Evolutionary conservation across 2,329 filamentous ascomycete species (phyloP).

Genomic region (Annulohypoxylon truncatum): DNA sequence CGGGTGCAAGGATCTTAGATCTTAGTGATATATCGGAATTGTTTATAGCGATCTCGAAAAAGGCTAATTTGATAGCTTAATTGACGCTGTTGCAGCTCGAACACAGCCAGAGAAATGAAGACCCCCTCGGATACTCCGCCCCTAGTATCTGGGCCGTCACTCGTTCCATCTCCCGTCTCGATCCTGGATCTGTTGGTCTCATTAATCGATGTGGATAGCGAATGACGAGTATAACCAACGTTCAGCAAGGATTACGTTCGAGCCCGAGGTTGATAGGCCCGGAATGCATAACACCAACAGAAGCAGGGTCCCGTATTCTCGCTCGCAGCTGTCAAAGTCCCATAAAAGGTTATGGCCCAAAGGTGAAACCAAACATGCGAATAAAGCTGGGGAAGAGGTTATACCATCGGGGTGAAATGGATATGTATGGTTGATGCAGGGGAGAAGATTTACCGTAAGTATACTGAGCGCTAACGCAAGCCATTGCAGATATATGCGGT

Average conservation of each 20-base stretch:
- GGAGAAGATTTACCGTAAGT: constrained; percentile 4
- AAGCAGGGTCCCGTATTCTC: constrained; percentile 41
- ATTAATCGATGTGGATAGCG: constrained; percentile 34
- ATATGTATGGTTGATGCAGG: constrained; percentile 5
- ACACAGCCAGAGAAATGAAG: constrained; percentile 4
- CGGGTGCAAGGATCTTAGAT: constrained; percentile 40
- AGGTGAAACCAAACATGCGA: constrained; percentile 26
- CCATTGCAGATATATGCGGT: constrained; percentile 24
- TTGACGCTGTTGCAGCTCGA: not conserved
- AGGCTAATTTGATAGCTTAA: constrained; percentile 18
- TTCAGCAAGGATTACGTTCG: constrained; percentile 29
- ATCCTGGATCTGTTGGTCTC: constrained; percentile 36
- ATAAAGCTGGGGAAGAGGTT: constrained; percentile 7
- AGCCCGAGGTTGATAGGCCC: constrained; percentile 34
- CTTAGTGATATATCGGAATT: constrained; percentile 31
- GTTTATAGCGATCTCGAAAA: constrained; percentile 23
- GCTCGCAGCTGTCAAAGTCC: constrained; percentile 29
- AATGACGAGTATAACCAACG: constrained; percentile 31
- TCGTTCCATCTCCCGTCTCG: constrained; percentile 11
- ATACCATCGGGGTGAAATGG: constrained; percentile 4
- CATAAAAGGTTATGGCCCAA: constrained; percentile 17
- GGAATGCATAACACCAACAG: constrained; percentile 35
- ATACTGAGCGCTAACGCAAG: constrained; percentile 9
- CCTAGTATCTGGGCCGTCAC: constrained; percentile 32
- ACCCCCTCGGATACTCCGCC: constrained; percentile 21